Evolutionary conservation across 345 rosid species (phyloP).

Genomic region (Eucalyptus shirleyi): DNA sequence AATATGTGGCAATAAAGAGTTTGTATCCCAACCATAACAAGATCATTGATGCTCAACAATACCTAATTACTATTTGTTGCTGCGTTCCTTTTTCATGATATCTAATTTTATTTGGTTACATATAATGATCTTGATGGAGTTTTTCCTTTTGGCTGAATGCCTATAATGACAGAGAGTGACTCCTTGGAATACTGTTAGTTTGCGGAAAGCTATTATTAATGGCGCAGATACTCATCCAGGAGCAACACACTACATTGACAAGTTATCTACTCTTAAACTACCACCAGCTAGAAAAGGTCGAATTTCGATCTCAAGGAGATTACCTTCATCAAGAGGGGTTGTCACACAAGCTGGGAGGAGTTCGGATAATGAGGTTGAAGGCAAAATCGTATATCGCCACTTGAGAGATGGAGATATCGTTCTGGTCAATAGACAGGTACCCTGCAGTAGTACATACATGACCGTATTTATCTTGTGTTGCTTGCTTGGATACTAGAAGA

Average conservation of each 20-base stretch:
- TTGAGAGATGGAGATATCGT: conserved; percentile 90
- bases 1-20: background rate
- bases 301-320: conserved; percentile 57
- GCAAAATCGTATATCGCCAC: conserved; percentile 83
- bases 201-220: conserved; percentile 76
- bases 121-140: background rate
- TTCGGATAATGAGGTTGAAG: conserved; percentile 53
- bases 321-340: conserved; percentile 73
- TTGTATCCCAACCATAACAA: background rate
- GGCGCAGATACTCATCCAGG: conserved; percentile 88
- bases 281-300: conserved; percentile 42
- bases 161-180: conserved; percentile 60
- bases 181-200: conserved; percentile 61
- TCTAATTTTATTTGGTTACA: background rate
- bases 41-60: background rate
- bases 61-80: background rate
- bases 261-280: conserved; percentile 32
- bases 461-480: background rate
- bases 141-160: background rate
- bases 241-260: conserved; percentile 85
- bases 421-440: conserved; percentile 94
- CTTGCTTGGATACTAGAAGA: background rate
- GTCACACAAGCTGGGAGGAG: conserved; percentile 43
- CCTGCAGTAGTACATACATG: background rate
- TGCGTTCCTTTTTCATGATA: background rate